Percentiles rank a stretch among this genome's conserved stretches.
Evolutionary conservation across 192 early-diverging fungal genomes (phyloP).

Genomic region (Backusella circina): DNA sequence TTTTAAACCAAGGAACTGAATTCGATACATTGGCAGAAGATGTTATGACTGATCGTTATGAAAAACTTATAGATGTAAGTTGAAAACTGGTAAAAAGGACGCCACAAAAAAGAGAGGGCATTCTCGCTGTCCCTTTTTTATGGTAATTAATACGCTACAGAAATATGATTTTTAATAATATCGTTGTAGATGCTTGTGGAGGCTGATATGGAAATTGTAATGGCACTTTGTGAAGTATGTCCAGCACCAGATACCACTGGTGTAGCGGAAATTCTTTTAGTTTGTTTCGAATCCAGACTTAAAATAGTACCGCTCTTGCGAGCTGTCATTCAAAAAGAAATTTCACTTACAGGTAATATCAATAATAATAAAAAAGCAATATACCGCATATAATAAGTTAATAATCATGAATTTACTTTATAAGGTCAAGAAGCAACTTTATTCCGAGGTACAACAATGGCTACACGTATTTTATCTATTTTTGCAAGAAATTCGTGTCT

Average conservation of each 20-base stretch:
- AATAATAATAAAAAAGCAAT: neutral
- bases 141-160: neutral
- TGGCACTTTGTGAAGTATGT: constrained; percentile 74
- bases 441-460: constrained; percentile 89
- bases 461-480: constrained; percentile 80
- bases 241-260: constrained; percentile 73
- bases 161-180: neutral
- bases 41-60: constrained; percentile 56
- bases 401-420: neutral
- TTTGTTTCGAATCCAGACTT: constrained; percentile 62
- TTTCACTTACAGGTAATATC: constrained; percentile 63
- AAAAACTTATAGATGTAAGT: constrained; percentile 57
- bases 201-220: constrained; percentile 58
- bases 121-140: too few relatives aligned
- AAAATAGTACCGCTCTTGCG: constrained; percentile 56
- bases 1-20: constrained; percentile 69
- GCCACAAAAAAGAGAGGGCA: too few relatives aligned
- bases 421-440: constrained; percentile 59
- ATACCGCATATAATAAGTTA: neutral
- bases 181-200: constrained; percentile 42
- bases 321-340: constrained; percentile 64
- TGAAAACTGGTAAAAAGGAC: neutral
- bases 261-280: constrained; percentile 60
- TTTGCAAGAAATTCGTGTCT: constrained; percentile 75
- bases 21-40: constrained; percentile 63